phyloP scores from a whole-genome alignment of 2,329 filamentous ascomycete genomes.

The Rhynchosporium graminicola region DNA sequence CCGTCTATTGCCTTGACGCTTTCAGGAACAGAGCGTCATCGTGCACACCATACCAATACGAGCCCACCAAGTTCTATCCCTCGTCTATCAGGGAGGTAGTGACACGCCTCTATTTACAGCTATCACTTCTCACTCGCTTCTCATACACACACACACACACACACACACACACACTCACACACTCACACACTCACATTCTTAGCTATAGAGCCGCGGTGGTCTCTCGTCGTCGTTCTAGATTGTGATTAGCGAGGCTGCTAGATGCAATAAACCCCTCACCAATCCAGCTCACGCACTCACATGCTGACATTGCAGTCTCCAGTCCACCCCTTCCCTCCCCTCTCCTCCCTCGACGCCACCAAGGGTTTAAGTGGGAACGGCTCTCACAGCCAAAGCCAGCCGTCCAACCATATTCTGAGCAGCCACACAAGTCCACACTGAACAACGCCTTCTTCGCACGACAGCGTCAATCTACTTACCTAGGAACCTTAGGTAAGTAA shows the following conservation, averaged over 20 bases:
- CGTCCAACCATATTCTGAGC: constrained; percentile 1
- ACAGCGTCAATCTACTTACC: background rate
- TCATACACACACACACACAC: background rate
- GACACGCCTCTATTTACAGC: background rate
- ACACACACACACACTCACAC: background rate
- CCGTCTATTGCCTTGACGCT: background rate
- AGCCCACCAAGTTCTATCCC: background rate
- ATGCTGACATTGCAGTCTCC: too few relatives aligned
- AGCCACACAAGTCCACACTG: constrained; percentile 1
- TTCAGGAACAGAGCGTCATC: constrained; percentile 13
- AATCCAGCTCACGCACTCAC: background rate
- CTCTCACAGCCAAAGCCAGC: background rate
- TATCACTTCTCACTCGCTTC: constrained; percentile 1
- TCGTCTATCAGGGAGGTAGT: background rate
- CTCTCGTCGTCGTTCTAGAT: background rate
- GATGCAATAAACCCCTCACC: constrained; percentile 7
- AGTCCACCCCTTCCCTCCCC: too few relatives aligned
- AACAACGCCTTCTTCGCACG: constrained; percentile 14
- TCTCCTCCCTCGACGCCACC: background rate
- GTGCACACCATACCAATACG: background rate
- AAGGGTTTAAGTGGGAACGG: background rate
- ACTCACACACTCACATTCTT: too few relatives aligned
- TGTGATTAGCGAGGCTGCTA: background rate
- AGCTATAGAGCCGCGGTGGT: constrained; percentile 1
- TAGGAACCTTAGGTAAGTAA: too few relatives aligned